Evolutionary conservation across 2,329 filamentous ascomycete genomes (phyloP), one percentile per base, ranked within the genome.

Genomic region (Cordyceps fumosorosea): DNA sequence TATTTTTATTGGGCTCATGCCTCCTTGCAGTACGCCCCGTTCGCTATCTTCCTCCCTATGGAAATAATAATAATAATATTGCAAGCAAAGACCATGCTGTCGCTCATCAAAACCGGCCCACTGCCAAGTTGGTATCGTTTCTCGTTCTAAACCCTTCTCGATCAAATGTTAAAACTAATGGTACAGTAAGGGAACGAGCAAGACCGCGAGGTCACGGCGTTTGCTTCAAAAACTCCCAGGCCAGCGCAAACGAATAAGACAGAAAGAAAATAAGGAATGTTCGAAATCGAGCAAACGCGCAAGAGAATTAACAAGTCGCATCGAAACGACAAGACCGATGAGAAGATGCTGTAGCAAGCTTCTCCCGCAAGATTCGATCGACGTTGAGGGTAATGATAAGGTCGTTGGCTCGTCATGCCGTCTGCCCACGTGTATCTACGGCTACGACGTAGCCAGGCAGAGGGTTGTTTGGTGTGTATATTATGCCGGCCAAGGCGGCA

Each of bases 111-210:
- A 22, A n/a, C 34, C 42, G 47, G 54, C 54, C 60, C 22, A 32
- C 62, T 60, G 62, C 56, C 37, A 37, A 16, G 22, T 42, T 56
- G 60, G 60, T 62, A 62, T 62, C 60, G 53, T 62, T 51, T 44
- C 53, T 62, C 60, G 37, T 62, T n/a, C 51, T 45, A 45, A 56
- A 24, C 60, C 45, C 34, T 44, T 50, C n/a, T 18, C 24, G 14
- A 24, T 44, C 45, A 26, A 56, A 34, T 56, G 22, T 32, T 32
- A 34, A 45, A 44, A 56, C 45, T 53, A 62, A 57, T 62, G 44
- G 34, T 62, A 62, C 60, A 62, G 14, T 32, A 45, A 24, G 34
- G 18, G 34, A 26, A 50, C 47, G 29, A 57, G 14, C 34, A 57
- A 26, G 45, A 20, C n/a, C 22, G 29, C 45, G 12, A 37, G 61